Evolutionary conservation across 352 stramenopile species (phyloP), one percentile per base, ranked within the genome.

Genomic region (Globisporangium parvum): DNA sequence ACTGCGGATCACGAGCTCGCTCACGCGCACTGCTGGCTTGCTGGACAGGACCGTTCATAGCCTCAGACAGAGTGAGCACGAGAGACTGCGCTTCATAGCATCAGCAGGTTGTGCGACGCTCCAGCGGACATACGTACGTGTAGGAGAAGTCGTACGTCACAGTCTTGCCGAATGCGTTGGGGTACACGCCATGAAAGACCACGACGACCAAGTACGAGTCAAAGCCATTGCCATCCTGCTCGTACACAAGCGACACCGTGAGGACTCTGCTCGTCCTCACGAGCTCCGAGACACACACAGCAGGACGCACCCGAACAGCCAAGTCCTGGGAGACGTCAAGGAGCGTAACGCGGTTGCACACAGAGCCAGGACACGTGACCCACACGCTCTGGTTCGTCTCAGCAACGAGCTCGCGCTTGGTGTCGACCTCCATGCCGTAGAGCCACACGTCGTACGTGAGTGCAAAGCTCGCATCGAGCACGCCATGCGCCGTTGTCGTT

Each of bases 61-160:
- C n/a, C n/a, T n/a, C n/a, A n/a, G 23, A n/a, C 2, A 65, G 53
- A 10, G 44, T 41, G 51, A 47, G 14, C 10, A 14, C 3, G 23
- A 11, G 18, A 14, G 8, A 6, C 17, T 31, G 31, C 20, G 35
- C 20, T 1, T 12, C n/a, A 18, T 12, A 47, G 26, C n/a, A 47
- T 2, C 26, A 31, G 46, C 45, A 15, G 14, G 18, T 11, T 21
- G 18, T 6, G 5, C 4, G 10, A 49, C 44, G 63, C 17, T 6
- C 11, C 9, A 11, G 1, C 20, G 47, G 17, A n/a, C 49, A 8
- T 23, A 71, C 78, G 42, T 78, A 93, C 84, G 81, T 88, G 60
- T 88, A 94, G 2, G 75, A 77, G 55, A 94, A 90, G 24, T 88
- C 70, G 60, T 94, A 94, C 9, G 70, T 57, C 40, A 94, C 67